Evolutionary conservation across 139 green algal genomes (phyloP).

Genomic region (Cymbomonas tetramitiformis): DNA sequence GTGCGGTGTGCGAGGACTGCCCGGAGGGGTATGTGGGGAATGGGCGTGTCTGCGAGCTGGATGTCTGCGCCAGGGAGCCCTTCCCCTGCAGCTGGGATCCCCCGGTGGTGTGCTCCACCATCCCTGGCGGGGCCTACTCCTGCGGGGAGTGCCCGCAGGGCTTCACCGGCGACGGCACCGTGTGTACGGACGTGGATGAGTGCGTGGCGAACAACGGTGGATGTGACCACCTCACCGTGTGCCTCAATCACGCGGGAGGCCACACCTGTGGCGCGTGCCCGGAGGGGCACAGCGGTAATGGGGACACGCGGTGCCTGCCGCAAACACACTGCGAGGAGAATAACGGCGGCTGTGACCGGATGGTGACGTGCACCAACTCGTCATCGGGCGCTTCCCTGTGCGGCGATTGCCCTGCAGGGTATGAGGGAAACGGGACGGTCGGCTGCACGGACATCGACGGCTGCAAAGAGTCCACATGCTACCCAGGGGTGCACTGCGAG

Average conservation of each 20-base stretch:
- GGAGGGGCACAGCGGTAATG: not conserved
- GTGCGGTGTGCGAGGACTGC: not conserved
- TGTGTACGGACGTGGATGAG: not conserved
- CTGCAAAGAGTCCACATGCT: not conserved
- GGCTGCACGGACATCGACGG: conserved; percentile 4
- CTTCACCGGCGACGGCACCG: not conserved
- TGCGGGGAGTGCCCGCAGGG: conserved; percentile 1
- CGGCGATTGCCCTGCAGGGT: not conserved
- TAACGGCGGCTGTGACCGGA: conserved; percentile 12
- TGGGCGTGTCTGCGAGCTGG: too few relatives aligned
- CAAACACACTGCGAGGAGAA: not conserved
- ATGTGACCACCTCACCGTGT: conserved; percentile 2
- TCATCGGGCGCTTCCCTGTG: not conserved
- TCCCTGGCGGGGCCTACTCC: not conserved
- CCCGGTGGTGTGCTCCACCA: too few relatives aligned
- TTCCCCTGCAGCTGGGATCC: too few relatives aligned
- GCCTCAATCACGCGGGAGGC: not conserved
- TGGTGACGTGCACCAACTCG: not conserved
- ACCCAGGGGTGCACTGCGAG: not conserved
- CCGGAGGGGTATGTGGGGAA: not conserved
- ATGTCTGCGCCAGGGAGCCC: too few relatives aligned
- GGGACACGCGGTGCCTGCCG: not conserved
- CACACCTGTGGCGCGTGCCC: conserved; percentile 8
- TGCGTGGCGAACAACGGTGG: not conserved
- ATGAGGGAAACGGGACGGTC: not conserved